Evolutionary conservation across 2,329 filamentous ascomycete genomes (phyloP), one percentile per base, ranked within the genome.

Genomic region (Fusarium sp.): DNA sequence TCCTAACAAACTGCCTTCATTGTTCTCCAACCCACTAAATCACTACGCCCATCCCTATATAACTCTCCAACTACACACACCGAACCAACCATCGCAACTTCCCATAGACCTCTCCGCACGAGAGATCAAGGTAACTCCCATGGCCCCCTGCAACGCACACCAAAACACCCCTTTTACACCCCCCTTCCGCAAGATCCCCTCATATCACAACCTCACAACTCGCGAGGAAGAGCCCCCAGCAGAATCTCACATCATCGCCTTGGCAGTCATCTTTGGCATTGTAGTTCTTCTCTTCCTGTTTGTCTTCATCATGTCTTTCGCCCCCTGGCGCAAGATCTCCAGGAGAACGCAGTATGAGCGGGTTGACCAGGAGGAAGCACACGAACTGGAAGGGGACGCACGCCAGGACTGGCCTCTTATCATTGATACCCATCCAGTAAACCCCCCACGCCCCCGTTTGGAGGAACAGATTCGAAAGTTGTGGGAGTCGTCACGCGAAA

Each of bases 221-320:
- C 45, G 14, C 20, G 18, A 3, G 7, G 40, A 38, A 40, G 20
- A 68, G 13, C 20, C 56, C 25, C 14, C 22, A 4, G n/a, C 25
- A 4, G 18, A 31, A 14, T 50, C 29, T 1, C 6, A 63, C 25
- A 13, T 47, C 20, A 22, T 52, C 5, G 14, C 45, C 22, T 27
- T 8, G 16, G 33, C 6, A 13, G 20, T 25, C 38, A 42, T 27
- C 22, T 16, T 54, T 31, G 6, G n/a, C 6, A 18, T 22, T 13
- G 27, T 54, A 22, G 16, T 54, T 14, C 6, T 36, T 2, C 31
- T 63, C 0, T 27, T 29, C 20, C 8, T 62, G 33, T 6, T 56
- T 18, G 29, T 54, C 20, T 45, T 50, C 33, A 59, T n/a, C 33
- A 74, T 74, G 62, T 22, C 31, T 13, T n/a, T 33, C 2, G 42